Evolutionary conservation across 116 monocot genomes (phyloP), one percentile per base, ranked within the genome.

Genomic region (Thalassia testudinum): DNA sequence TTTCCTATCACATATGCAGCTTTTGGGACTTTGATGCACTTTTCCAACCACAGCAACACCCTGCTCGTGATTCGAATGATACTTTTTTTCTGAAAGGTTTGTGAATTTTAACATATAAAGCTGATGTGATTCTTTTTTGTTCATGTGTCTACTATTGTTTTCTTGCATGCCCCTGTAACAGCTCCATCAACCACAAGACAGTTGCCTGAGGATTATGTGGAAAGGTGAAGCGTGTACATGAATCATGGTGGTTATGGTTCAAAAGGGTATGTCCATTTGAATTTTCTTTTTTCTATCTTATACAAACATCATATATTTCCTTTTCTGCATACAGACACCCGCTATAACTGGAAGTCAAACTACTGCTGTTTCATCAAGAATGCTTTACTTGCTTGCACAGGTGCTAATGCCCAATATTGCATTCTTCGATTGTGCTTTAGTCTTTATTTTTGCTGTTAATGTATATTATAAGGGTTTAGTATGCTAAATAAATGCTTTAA

Each of bases 21-120:
- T 95, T 95, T 65, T 95, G 95, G 95, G 88, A 95, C 67, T 95
- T 95, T 57, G 95, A 95, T 79, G 95, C 95, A 19, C 69, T 95
- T 34, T 95, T 88, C 66, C 95, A 95, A 47, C 95, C 95, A 11
- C 95, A 95, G 55, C 95, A 95, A 51, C 95, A 95, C 59, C 95
- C 89, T 70, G 95, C 95, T 61, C 88, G 95, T 42, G 95, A 97
- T 76, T 97, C 95, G 52, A 88, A 97, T 69, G 95, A 97, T 63
- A 97, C 89, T 0, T 97, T 97, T 53, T 97, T 88, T 64, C 76
- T 97, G 38, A 74, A 76, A 79, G 78, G 95, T 97, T 12, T 54
- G 27, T 14, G 19, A 12, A 1, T 37, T 24, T 38, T 45, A 45
- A 13, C 30, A 34, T 34, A 10, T 3, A 34, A 34, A 34, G n/a